Conservation (phyloP, 2,329 filamentous ascomycete species). For the Colletotrichum orchidophilum region DNA sequence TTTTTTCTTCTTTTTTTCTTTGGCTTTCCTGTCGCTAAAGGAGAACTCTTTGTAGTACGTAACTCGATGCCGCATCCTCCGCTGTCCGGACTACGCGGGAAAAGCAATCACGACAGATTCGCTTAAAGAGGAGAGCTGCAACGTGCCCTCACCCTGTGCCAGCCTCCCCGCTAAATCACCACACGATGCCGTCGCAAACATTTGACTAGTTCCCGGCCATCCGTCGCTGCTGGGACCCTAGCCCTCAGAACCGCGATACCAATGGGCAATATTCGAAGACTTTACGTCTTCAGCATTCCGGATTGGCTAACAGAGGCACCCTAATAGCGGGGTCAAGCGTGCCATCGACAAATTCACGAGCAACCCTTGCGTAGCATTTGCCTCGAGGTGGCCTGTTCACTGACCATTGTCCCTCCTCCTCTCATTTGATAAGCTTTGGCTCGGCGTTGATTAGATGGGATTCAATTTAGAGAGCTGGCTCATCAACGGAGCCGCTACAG, state of each 20-base stretch:
- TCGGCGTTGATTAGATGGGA: not conserved
- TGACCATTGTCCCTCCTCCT: not conserved
- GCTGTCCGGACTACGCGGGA: not conserved
- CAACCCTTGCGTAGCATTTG: not conserved
- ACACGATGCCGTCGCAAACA: not conserved
- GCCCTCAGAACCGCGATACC: not conserved
- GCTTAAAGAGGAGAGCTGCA: not conserved
- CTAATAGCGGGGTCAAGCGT: not conserved
- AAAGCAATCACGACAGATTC: not conserved
- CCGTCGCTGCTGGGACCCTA: slow-evolving; percentile 3
- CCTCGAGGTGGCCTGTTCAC: slow-evolving; percentile 1
- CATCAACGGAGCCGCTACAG: not conserved
- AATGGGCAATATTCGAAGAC: not conserved
- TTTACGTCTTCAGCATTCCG: not conserved
- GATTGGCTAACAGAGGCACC: slow-evolving; percentile 11
- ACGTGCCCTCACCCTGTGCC: slow-evolving; percentile 7
- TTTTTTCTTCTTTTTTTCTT: no score
- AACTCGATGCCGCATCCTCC: not conserved
- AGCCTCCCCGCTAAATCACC: slow-evolving; percentile 13
- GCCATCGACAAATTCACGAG: slow-evolving; percentile 3
- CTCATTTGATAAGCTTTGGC: not conserved
- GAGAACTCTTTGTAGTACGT: not conserved
- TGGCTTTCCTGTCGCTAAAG: not conserved
- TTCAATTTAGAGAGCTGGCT: not conserved
- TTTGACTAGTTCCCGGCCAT: slow-evolving; percentile 23